Base-by-base conservation (phyloP, 441 rosid species). In the Syzygium syzygioides region DNA sequence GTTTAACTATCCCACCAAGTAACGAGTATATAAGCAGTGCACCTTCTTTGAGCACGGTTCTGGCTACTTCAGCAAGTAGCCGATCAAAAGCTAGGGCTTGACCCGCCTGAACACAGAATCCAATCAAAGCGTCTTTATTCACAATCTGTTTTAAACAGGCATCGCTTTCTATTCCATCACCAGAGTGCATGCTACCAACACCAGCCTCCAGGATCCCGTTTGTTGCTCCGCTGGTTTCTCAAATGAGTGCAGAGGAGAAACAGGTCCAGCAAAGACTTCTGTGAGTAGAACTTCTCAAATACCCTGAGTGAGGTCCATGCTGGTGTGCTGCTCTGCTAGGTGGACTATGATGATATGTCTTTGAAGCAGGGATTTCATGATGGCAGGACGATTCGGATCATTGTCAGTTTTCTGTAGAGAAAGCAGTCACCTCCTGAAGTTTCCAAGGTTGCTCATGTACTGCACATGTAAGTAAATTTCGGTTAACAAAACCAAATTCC, bases 281-380 rank as follows among this genome's bases (percentile, higher is more conserved):
- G 94, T 90, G 50, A 98, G 98, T 90, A 98, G 91, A 88, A 96
- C 92, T 93, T 98, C 99, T 89, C 98, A 94, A 91, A 95, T 94
- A 87, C 99, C 99, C 89, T 94, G 98, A 62, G 99, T 97, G 85
- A 98, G 93, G 93, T 97, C 99, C 99, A 98, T 97, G 95, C 99
- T 97, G 91, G 96, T 93, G 86, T 98, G 99, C 92, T 98, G 99
- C 94, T 98, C 99, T 28, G 99, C 99, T 54, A 97, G 92, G 92
- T 96, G 99, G 86, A 98, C 93, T 90, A 98, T 95, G 91, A 95
- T 91, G 94, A 97, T 93, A 91, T 97, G 99, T 92, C 99, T 96
- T 89, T 91, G 94, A 85, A 97, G 94, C 86, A 96, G 93, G 62
- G 98, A 92, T 92, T 97, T 99, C 87, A 96, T 93, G 50, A 95